Percentiles rank a stretch among this genome's conserved stretches.
These are phyloP conservation scores for Taphrina communis DNA, from an alignment of 1,139 yeast species.

Conservation along the genomic window DNA sequence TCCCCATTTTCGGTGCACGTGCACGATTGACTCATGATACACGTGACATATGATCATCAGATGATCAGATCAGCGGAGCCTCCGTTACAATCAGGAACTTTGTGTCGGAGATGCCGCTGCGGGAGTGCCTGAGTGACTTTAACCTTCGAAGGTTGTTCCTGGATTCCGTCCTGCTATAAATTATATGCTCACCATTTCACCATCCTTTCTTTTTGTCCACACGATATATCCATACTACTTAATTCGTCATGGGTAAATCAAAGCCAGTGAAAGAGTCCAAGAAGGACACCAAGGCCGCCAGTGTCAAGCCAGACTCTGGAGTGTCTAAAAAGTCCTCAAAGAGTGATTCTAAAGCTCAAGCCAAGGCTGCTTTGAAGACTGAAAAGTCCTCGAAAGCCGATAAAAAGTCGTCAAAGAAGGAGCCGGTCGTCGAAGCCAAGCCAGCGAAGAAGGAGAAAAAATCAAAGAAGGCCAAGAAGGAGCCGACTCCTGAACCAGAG, in stretches of 20 bases:
- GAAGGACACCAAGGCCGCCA: constrained; percentile 44
- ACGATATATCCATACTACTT: no score
- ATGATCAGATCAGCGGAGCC: background rate
- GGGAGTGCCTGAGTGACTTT: constrained; percentile 4
- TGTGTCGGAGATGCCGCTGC: background rate
- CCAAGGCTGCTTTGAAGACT: constrained; percentile 42
- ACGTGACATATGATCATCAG: background rate
- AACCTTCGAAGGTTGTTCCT: background rate
- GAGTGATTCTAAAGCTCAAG: constrained; percentile 41
- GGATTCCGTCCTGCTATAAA: constrained; percentile 1
- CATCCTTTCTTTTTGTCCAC: background rate
- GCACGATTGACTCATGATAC: background rate
- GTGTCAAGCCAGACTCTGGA: constrained; percentile 46
- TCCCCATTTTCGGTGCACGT: background rate
- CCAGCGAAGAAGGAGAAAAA: constrained; percentile 39
- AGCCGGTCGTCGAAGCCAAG: constrained; percentile 40
- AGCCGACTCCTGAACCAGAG: constrained; percentile 28
- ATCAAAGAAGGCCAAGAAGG: constrained; percentile 41
- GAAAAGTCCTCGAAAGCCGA: constrained; percentile 36
- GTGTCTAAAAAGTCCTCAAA: constrained; percentile 43
- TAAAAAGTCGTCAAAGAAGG: constrained; percentile 43
- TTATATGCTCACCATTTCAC: background rate
- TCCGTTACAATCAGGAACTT: background rate
- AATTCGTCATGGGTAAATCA: constrained; percentile 33
- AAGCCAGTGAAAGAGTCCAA: constrained; percentile 33